A percentile compares a stretch with the other conserved stretches of the same genome.
Evolutionary conservation across 371 early-diverging fungal genomes (phyloP).

Genomic region (Mortierella sp.): DNA sequence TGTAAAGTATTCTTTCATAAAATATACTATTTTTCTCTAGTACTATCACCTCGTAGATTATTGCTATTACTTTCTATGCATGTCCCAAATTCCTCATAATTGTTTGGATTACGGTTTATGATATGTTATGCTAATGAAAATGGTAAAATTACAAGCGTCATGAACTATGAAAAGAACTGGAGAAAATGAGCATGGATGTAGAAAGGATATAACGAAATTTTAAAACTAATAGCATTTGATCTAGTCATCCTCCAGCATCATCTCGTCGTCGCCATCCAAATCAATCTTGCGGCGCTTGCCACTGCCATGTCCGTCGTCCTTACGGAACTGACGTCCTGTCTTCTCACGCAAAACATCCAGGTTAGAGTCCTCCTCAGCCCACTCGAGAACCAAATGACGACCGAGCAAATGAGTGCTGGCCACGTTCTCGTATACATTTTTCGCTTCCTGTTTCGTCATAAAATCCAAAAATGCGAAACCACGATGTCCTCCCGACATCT

Average conservation of each 20-base stretch:
- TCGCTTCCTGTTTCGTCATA: constrained; percentile 93
- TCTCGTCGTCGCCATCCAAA: constrained; percentile 57
- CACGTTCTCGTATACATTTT: constrained; percentile 90
- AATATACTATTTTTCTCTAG: neutral
- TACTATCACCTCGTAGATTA: neutral
- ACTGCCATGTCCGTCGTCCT: constrained; percentile 61
- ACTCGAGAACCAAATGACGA: constrained; percentile 97
- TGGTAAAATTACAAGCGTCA: constrained; percentile 9
- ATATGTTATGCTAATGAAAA: neutral
- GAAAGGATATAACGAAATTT: too few species aligned
- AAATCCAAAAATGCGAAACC: constrained; percentile 99
- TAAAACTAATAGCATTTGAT: neutral
- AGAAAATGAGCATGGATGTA: neutral
- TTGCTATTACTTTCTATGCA: neutral
- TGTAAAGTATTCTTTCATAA: neutral
- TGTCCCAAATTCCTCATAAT: neutral
- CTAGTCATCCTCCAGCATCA: constrained; percentile 52
- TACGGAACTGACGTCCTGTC: constrained; percentile 74
- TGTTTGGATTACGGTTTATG: constrained; percentile 4
- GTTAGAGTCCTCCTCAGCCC: constrained; percentile 88
- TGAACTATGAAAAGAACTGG: neutral
- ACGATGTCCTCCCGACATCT: constrained; percentile 94
- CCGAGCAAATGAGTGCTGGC: constrained; percentile 98
- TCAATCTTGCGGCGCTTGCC: constrained; percentile 69
- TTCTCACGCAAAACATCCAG: constrained; percentile 77